Base-by-base conservation (phyloP, 2,329 filamentous ascomycete genomes). In the Neophaeococcomyces mojaviensis region DNA sequence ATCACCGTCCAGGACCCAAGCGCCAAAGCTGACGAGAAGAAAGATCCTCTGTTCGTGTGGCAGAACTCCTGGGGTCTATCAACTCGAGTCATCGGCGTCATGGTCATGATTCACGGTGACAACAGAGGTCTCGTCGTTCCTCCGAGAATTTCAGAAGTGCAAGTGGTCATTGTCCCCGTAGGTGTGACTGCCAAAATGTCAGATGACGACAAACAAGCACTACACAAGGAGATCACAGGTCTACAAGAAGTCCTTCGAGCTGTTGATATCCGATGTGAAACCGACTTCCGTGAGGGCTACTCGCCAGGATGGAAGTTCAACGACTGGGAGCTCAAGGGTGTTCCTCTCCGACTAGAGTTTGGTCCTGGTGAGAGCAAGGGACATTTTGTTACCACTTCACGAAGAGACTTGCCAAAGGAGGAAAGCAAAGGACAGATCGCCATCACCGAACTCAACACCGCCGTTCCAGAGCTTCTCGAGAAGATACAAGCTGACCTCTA, bases 61-160 rank as follows among this genome's bases (percentile, higher is more conserved):
- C 92, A 98, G 67, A 98, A 98, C 74, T 96, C 88, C 12, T 98
- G 92, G 92, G 92, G 92, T 68, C 79, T 98, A 50, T 97, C 90
- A 1, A 98, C 92, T 45, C 88, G 92, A 64, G 88, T 90, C 47
- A 94, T 98, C 55, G 94, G 92, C 71, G 88, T 97, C 65, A 97
- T 97, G 90, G 86, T 96, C 61, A 92, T 98, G 81, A 88, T 94
- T 50, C 92, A 98, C 69, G 84, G 88, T 60, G 92, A 98, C 64
- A 85, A 98, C 71, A 90, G 90, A 68, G 92, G 92, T 54, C 77
- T 98, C 15, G 88, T 97, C 51, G 81, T 97, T 43, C 92, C 92
- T 63, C 92, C 92, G 33, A 80, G 88, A 46, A 86, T 97, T 43
- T 83, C 89, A 54, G 88, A 90, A 68, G 75, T 82, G 52, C 92